Evolutionary conservation across 495 filamentous ascomycete genomes (phyloP).

Genomic region (Extremus antarcticus): DNA sequence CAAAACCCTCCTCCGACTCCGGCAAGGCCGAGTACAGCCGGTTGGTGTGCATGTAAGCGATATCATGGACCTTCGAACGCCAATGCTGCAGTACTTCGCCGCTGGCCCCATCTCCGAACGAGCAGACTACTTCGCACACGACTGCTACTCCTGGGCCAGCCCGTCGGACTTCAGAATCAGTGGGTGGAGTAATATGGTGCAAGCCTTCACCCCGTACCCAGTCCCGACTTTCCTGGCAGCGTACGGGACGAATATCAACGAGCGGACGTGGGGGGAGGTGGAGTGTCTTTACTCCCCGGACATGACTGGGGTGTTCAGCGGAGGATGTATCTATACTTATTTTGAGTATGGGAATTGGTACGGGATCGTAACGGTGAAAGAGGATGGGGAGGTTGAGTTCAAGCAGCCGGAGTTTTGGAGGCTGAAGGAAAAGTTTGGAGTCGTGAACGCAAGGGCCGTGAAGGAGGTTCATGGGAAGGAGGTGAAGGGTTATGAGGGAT

Average conservation of each 20-base stretch:
- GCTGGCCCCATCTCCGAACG: neutral
- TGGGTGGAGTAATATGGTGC: constrained; percentile 6
- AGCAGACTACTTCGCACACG: constrained; percentile 1
- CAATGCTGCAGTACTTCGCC: constrained; percentile 1
- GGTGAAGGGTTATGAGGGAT: constrained; percentile 5
- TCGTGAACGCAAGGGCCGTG: neutral
- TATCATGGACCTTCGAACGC: neutral
- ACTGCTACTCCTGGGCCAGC: constrained; percentile 4
- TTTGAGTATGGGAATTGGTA: neutral
- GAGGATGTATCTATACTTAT: constrained; percentile 4
- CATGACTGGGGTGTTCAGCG: constrained; percentile 7
- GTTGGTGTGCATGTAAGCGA: neutral
- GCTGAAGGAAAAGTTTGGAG: neutral
- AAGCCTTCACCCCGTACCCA: neutral
- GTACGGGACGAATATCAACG: neutral
- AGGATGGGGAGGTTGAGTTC: neutral
- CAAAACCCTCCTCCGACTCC: constrained; percentile 5
- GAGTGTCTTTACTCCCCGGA: constrained; percentile 5
- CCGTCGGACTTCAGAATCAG: constrained; percentile 2
- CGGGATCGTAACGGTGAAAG: constrained; percentile 1
- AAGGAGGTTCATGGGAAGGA: neutral
- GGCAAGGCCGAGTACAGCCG: neutral
- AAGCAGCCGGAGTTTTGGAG: neutral
- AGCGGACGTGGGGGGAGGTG: constrained; percentile 3
- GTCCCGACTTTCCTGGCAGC: constrained; percentile 1